Percentiles rank a stretch among this genome's conserved stretches.
Evolutionary conservation across 192 early-diverging fungal genomes (phyloP).

Genomic region (Entomortierella beljakovae): DNA sequence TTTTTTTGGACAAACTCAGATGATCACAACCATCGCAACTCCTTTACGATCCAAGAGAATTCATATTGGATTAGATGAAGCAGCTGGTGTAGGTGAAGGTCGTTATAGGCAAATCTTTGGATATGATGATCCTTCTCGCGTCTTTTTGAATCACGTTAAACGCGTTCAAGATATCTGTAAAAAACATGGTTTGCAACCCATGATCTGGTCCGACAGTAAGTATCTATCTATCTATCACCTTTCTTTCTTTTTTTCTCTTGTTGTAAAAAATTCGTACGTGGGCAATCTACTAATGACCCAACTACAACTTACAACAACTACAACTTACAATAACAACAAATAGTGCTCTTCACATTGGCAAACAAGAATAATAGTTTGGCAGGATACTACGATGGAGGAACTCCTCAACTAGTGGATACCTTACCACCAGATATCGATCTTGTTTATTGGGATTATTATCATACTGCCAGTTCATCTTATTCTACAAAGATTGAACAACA

Average conservation of each 20-base stretch:
- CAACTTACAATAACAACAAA: not conserved
- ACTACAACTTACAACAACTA: no score
- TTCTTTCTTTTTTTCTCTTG: not conserved
- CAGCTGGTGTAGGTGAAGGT: constrained; percentile 88
- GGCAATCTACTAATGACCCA: not conserved
- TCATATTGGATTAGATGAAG: constrained; percentile 92
- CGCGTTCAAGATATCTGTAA: constrained; percentile 79
- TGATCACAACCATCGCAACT: constrained; percentile 71
- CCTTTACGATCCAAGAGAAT: constrained; percentile 84
- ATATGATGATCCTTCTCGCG: constrained; percentile 73
- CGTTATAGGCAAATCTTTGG: constrained; percentile 82
- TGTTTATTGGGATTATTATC: constrained; percentile 93
- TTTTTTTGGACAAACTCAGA: no score
- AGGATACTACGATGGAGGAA: constrained; percentile 83
- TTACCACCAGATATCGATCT: constrained; percentile 76
- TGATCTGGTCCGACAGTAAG: constrained; percentile 93
- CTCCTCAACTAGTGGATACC: constrained; percentile 66
- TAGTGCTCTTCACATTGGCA: constrained; percentile 62
- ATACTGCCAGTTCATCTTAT: constrained; percentile 78
- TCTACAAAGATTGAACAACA: constrained; percentile 84
- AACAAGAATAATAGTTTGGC: constrained; percentile 85
- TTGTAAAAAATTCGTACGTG: not conserved
- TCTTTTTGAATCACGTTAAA: constrained; percentile 82
- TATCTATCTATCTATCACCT: not conserved
- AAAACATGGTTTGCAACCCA: constrained; percentile 69